These are phyloP conservation scores for Venturia pyrina DNA, from an alignment of 2,329 filamentous ascomycete genomes.

Conservation along the genomic window DNA sequence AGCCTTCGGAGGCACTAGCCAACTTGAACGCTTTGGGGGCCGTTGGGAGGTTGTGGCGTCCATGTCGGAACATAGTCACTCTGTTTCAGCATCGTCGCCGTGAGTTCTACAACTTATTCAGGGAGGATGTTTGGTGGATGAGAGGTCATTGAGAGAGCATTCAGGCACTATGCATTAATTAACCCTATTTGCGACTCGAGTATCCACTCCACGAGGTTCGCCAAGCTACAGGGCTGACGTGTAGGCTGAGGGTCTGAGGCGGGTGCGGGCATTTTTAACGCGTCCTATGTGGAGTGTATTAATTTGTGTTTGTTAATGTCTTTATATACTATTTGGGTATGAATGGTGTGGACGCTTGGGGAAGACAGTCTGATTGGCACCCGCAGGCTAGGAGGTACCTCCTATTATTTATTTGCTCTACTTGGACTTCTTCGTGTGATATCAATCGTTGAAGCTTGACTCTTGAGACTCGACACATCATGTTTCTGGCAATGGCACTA, in stretches of 20 bases:
- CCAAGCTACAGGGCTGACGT: background rate
- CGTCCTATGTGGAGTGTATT: background rate
- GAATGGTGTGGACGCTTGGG: no score
- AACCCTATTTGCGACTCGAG: background rate
- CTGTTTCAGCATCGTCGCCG: background rate
- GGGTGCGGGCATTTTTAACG: no score
- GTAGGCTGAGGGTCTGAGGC: no score
- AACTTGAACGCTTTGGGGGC: background rate
- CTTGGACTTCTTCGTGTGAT: no score
- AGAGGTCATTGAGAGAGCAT: background rate
- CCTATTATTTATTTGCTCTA: no score
- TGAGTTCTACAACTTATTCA: background rate
- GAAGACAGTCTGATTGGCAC: no score
- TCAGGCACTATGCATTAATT: background rate
- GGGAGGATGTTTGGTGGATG: background rate
- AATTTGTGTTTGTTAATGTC: no score
- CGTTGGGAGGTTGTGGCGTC: background rate
- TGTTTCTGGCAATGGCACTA: no score
- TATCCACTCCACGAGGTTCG: background rate
- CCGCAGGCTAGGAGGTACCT: no score
- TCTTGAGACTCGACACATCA: no score
- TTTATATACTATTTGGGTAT: no score
- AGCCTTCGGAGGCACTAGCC: background rate
- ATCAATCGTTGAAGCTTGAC: no score
- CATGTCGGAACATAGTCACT: background rate